These are phyloP conservation scores for Phanerochaete sordida DNA, from an alignment of 768 basidiomycete species.

Conservation along the genomic window DNA sequence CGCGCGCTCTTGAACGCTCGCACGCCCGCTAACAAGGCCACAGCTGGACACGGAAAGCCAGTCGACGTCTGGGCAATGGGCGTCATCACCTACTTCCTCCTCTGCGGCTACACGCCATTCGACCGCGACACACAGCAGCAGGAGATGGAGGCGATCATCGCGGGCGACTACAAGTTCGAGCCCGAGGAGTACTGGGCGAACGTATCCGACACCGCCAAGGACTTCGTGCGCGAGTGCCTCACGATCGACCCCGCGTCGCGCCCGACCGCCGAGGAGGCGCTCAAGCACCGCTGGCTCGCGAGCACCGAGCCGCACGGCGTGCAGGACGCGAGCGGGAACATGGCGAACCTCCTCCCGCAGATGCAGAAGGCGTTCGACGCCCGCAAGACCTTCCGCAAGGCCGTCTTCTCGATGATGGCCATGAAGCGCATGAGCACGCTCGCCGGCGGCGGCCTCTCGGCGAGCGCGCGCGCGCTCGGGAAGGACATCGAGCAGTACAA, in stretches of 20 bases:
- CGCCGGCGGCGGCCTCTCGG: slow-evolving; percentile 34
- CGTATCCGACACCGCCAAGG: slow-evolving; percentile 77
- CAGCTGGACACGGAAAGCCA: slow-evolving; percentile 90
- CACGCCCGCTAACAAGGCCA: neutral
- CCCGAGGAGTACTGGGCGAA: slow-evolving; percentile 85
- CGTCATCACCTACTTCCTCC: slow-evolving; percentile 96
- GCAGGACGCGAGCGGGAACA: slow-evolving; percentile 56
- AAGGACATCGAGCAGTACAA: slow-evolving; percentile 67
- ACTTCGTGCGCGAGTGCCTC: slow-evolving; percentile 80
- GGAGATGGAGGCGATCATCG: slow-evolving; percentile 95
- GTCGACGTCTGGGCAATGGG: slow-evolving; percentile 98
- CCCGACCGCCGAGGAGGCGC: slow-evolving; percentile 72
- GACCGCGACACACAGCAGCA: slow-evolving; percentile 84
- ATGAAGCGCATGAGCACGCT: slow-evolving; percentile 74
- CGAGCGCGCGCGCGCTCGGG: slow-evolving; percentile 47
- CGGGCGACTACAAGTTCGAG: slow-evolving; percentile 90
- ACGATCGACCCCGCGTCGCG: slow-evolving; percentile 78
- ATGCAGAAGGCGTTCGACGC: slow-evolving; percentile 91
- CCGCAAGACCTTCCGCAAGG: slow-evolving; percentile 84
- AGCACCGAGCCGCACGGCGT: slow-evolving; percentile 69
- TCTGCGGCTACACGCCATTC: slow-evolving; percentile 94
- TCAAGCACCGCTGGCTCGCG: slow-evolving; percentile 82
- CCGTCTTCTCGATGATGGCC: slow-evolving; percentile 82
- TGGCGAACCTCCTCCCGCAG: slow-evolving; percentile 79
- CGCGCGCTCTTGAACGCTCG: neutral